Evolutionary conservation across 768 basidiomycete species (phyloP).

Genomic region (Psilocybe tampanensis): DNA sequence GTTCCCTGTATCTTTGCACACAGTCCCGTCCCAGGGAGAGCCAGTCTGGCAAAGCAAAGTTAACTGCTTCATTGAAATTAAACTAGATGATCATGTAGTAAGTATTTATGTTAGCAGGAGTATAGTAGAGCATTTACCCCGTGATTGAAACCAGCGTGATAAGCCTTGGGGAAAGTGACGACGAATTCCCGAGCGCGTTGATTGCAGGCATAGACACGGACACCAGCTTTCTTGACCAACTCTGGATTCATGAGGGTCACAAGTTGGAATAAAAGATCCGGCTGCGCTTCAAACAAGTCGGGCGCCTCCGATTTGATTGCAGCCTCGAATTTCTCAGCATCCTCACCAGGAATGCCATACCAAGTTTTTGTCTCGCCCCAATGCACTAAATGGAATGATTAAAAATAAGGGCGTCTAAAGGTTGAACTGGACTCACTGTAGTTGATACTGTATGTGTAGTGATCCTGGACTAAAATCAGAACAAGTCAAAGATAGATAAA

Average conservation of each 20-base stretch:
- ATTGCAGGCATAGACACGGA: constrained; percentile 92
- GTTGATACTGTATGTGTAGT: constrained; percentile 96
- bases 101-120: constrained; percentile 14
- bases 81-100: constrained; percentile 59
- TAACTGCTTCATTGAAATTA: constrained; percentile 99
- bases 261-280: constrained; percentile 94
- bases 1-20: constrained; percentile 86
- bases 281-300: constrained; percentile 97
- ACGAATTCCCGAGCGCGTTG: constrained; percentile 98
- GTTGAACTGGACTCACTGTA: constrained; percentile 63
- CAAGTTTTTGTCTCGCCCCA: constrained; percentile 99
- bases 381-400: constrained; percentile 64
- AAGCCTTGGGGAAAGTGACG: constrained; percentile 96
- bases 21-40: constrained; percentile 84
- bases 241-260: constrained; percentile 98
- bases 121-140: constrained; percentile 62
- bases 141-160: constrained; percentile 98
- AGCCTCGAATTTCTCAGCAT: constrained; percentile 94
- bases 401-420: not conserved
- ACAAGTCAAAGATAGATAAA: not conserved
- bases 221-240: constrained; percentile 82
- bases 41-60: constrained; percentile 98
- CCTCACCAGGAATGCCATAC: constrained; percentile 97
- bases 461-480: constrained; percentile 61
- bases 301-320: constrained; percentile 96